Evolutionary conservation across 2,329 filamentous ascomycete genomes (phyloP).

Genomic region (Hysterium pulicare): DNA sequence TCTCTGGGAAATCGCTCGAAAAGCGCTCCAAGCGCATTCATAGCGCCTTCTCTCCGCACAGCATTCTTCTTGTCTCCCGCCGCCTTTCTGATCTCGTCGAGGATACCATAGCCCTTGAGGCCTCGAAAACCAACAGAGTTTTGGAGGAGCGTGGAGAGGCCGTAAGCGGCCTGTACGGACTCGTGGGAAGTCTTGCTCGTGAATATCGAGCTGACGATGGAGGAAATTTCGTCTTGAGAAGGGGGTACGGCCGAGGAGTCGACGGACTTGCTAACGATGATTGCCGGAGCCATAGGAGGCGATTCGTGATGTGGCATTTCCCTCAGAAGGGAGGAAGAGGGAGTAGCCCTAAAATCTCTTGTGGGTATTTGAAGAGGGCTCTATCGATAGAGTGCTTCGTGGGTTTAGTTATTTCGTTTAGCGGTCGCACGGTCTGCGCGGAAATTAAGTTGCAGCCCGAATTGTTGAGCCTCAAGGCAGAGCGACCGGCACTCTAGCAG

Average conservation of each 20-base stretch:
- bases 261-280: constrained; percentile 46
- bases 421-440: not conserved
- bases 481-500: constrained; percentile 2
- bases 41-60: constrained; percentile 79
- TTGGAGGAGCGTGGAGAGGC: constrained; percentile 60
- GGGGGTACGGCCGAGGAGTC: constrained; percentile 37
- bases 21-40: constrained; percentile 90
- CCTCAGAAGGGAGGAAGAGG: constrained; percentile 2
- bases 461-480: not conserved
- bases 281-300: constrained; percentile 46
- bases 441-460: not conserved
- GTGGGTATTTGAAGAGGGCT: constrained; percentile 23
- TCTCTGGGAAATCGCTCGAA: constrained; percentile 83
- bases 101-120: constrained; percentile 58
- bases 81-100: constrained; percentile 68
- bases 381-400: constrained; percentile 25
- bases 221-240: constrained; percentile 44
- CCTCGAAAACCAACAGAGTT: constrained; percentile 64
- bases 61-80: constrained; percentile 92
- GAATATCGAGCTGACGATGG: constrained; percentile 44
- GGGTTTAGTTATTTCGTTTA: constrained; percentile 12
- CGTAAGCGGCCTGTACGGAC: constrained; percentile 62
- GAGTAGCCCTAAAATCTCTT: constrained; percentile 8
- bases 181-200: constrained; percentile 52
- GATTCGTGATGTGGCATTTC: constrained; percentile 52